Evolutionary conservation across 441 rosid genomes (phyloP), one percentile per base, ranked within the genome.

Genomic region (Omphalea diandra): DNA sequence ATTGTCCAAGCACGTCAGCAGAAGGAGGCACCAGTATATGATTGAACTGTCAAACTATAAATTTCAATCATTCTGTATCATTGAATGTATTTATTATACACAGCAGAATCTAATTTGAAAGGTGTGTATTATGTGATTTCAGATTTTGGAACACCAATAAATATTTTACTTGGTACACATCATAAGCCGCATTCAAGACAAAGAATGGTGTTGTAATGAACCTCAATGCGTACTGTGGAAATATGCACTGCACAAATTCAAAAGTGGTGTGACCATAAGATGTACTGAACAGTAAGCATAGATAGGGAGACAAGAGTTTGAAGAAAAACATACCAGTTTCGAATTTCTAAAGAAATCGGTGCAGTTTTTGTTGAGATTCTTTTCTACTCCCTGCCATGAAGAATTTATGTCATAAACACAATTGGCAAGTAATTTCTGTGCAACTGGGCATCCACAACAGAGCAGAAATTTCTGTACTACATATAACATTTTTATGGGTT

Each of bases 11-110:
- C 33, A 87, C 82, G 77, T 96, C 99, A 0, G 99, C 93, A 5
- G 96, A 74, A 63, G 87, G 83, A 65, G 99, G 99, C 77, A 97
- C 98, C 76, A 96, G 80, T 77, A 88, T 85, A 72, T 94, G 96
- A 78, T 88, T 86, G 56, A 92, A 83, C 98, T 94, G 86, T 78
- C 49, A 46, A 61, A 22, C 47, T 38, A 65, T 33, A 17, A 69
- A 68, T 67, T 52, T 36, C 31, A 49, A 14, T 72, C 50, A 27
- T 38, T 62, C 12, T 10, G 31, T 36, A 14, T 17, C 41, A 53
- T 35, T 14, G 22, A 38, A 70, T 46, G 38, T 22, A 59, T 49
- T 12, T 6, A n/a, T n/a, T n/a, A n/a, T n/a, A n/a, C n/a, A n/a
- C n/a, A n/a, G n/a, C n/a, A n/a, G n/a, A n/a, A n/a, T n/a, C n/a